A percentile compares a stretch with the other conserved stretches of the same genome.
phyloP scores from a whole-genome alignment of 2,329 filamentous ascomycete species.

The Colletotrichum spaethianum region DNA sequence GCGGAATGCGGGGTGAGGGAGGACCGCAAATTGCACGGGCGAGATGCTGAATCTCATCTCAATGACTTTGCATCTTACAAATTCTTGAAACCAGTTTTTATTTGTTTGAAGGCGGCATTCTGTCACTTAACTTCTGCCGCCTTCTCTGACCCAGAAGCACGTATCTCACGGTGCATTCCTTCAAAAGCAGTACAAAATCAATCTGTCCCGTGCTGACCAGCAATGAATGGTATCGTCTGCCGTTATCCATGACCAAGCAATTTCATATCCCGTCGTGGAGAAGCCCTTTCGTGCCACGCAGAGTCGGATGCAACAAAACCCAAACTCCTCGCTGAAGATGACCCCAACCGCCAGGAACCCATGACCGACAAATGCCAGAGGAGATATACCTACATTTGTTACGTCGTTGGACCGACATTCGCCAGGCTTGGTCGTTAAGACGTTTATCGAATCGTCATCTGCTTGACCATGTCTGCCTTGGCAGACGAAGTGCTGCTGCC shows the following conservation, averaged over 20 bases:
- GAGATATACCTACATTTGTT: conserved; percentile 64
- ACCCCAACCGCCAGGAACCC: conserved; percentile 49
- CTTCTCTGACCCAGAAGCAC: conserved; percentile 1
- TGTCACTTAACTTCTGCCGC: conserved; percentile 20
- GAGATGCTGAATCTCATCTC: background rate
- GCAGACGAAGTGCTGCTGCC: conserved; percentile 77
- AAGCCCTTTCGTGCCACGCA: conserved; percentile 67
- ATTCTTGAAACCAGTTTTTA: background rate
- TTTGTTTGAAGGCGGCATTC: conserved; percentile 3
- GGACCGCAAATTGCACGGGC: background rate
- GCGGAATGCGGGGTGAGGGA: conserved; percentile 27
- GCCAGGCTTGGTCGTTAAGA: conserved; percentile 34
- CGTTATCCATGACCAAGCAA: conserved; percentile 42
- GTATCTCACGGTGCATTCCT: conserved; percentile 9
- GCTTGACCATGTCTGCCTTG: conserved; percentile 91
- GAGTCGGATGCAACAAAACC: conserved; percentile 57
- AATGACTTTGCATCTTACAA: background rate
- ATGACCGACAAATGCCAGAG: conserved; percentile 58
- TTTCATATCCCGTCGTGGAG: conserved; percentile 52
- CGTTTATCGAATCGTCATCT: conserved; percentile 89
- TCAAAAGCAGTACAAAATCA: conserved; percentile 15
- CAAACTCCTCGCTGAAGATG: conserved; percentile 68
- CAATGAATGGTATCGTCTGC: conserved; percentile 28
- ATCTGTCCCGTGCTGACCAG: conserved; percentile 15
- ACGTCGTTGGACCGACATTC: conserved; percentile 43